These are phyloP conservation scores for Vitis riparia DNA, from an alignment of 164 flowering plant genomes.

Conservation along the genomic window DNA sequence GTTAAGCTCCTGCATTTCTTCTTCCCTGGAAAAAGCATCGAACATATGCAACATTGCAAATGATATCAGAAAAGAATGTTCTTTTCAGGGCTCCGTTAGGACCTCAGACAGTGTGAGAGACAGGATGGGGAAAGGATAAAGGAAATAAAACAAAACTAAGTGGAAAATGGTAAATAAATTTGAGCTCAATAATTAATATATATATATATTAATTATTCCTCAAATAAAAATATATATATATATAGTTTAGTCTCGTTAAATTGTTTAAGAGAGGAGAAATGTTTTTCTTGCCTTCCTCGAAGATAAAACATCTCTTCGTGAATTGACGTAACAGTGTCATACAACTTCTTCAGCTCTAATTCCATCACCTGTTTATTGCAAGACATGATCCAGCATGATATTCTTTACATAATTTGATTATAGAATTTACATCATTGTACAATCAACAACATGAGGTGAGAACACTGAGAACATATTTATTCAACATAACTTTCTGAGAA, in stretches of 20 bases:
- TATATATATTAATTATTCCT: neutral
- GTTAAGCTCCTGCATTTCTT: slow-evolving; percentile 74
- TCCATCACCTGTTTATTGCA: slow-evolving; percentile 51
- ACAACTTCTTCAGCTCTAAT: slow-evolving; percentile 56
- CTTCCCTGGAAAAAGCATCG: slow-evolving; percentile 49
- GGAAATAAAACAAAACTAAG: too few species aligned
- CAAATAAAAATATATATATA: neutral
- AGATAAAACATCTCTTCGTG: slow-evolving; percentile 72
- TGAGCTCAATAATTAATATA: too few species aligned
- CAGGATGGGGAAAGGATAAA: too few species aligned
- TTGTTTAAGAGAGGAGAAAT: neutral
- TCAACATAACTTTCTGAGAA: neutral
- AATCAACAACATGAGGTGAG: too few species aligned
- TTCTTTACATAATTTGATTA: neutral
- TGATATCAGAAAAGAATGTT: neutral
- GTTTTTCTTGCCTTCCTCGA: slow-evolving; percentile 46
- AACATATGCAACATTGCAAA: too few species aligned
- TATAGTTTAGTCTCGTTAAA: too few species aligned
- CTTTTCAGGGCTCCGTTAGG: too few species aligned
- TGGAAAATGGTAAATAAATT: too few species aligned
- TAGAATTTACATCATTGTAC: neutral
- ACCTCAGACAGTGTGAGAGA: too few species aligned
- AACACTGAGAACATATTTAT: too few species aligned
- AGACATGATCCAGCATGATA: neutral
- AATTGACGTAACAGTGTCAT: slow-evolving; percentile 48